phyloP scores from a whole-genome alignment of 2,329 filamentous ascomycete genomes.

The Diaporthe nobilis region DNA sequence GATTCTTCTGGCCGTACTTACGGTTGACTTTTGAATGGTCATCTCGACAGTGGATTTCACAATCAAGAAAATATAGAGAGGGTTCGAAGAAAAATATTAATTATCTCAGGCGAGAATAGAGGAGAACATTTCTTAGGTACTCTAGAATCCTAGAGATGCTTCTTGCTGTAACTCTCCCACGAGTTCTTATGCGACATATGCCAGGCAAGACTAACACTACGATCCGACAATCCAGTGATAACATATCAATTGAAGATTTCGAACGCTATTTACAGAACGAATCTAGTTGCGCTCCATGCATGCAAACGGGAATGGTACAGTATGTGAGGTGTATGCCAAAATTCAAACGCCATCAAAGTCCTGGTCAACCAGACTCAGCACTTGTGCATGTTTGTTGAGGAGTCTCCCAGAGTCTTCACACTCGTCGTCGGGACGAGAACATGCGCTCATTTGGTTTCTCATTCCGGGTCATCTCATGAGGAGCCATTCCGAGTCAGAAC shows the following conservation, averaged over 20 bases:
- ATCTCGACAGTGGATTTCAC: too few species aligned
- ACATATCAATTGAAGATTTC: neutral
- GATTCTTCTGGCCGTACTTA: neutral
- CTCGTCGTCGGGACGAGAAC: neutral
- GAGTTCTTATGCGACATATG: neutral
- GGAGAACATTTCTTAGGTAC: too few species aligned
- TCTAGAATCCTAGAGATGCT: neutral
- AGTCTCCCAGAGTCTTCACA: neutral
- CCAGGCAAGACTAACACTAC: neutral
- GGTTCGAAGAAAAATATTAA: too few species aligned
- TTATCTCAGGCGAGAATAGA: too few species aligned
- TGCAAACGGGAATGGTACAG: neutral
- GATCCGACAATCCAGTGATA: neutral
- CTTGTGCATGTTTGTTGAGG: neutral
- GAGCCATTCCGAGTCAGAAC: neutral
- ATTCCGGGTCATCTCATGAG: neutral
- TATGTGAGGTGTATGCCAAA: neutral
- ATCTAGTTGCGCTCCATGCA: neutral
- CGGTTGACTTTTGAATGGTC: too few species aligned
- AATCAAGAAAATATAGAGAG: too few species aligned
- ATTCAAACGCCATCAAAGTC: neutral
- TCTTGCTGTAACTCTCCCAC: neutral
- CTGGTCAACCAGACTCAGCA: neutral
- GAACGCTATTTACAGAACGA: neutral
- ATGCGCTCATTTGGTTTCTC: fast-evolving